Conservation (phyloP, 2,329 filamentous ascomycete genomes). For the Simplicillium aogashimaense region DNA sequence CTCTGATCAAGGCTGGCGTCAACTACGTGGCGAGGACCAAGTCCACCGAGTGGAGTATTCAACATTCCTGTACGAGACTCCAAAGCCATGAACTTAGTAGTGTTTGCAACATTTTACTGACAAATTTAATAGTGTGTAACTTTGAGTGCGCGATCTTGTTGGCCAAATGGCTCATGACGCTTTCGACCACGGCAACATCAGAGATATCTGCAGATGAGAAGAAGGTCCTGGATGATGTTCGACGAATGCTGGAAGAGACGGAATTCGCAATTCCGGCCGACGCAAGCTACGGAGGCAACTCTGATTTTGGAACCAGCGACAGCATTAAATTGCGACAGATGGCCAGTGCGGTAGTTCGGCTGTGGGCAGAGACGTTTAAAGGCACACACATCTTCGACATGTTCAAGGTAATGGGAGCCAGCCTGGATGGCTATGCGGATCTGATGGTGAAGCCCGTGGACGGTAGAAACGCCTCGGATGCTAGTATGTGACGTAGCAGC, state of each 20-base stretch:
- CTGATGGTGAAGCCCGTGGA: constrained; percentile 35
- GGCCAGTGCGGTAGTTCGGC: constrained; percentile 45
- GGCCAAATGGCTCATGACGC: constrained; percentile 50
- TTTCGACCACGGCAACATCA: constrained; percentile 38
- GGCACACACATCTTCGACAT: constrained; percentile 52
- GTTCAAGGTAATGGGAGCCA: constrained; percentile 46
- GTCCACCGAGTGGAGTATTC: constrained; percentile 53
- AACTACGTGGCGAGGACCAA: constrained; percentile 53
- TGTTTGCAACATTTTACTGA: constrained; percentile 10
- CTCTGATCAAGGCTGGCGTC: constrained; percentile 54
- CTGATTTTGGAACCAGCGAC: constrained; percentile 36
- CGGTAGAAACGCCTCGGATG: not conserved
- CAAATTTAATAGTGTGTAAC: constrained; percentile 36
- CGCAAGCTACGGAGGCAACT: constrained; percentile 36
- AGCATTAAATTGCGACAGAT: constrained; percentile 43
- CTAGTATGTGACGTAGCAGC: too few species aligned
- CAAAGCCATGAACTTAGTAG: not conserved
- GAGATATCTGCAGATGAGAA: constrained; percentile 42
- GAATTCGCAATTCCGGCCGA: constrained; percentile 53
- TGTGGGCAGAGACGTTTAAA: constrained; percentile 54
- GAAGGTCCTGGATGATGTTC: constrained; percentile 43
- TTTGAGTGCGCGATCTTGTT: constrained; percentile 52
- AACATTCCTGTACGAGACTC: constrained; percentile 43
- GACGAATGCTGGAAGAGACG: constrained; percentile 51
- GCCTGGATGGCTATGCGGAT: constrained; percentile 47